phyloP scores from a whole-genome alignment of 2,329 filamentous ascomycete genomes.

The Thielaviopsis euricoi region DNA sequence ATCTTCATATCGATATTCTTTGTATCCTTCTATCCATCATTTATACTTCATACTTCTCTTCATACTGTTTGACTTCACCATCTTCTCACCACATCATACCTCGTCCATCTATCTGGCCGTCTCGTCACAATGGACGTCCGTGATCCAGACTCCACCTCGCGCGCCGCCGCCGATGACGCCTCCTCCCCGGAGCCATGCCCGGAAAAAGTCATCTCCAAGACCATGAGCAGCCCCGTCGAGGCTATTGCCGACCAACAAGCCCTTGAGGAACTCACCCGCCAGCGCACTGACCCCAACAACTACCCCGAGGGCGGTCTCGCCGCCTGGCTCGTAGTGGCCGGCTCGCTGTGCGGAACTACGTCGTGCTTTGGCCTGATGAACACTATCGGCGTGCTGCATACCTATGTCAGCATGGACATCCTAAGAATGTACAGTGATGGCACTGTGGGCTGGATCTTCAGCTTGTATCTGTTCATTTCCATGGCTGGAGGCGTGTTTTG shows the following conservation, averaged over 20 bases:
- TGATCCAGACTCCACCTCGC: conserved; percentile 6
- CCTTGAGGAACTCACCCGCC: conserved; percentile 8
- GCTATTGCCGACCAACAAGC: not conserved
- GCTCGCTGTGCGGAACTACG: conserved; percentile 55
- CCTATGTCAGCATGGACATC: conserved; percentile 59
- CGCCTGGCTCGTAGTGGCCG: conserved; percentile 65
- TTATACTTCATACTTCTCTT: too few species aligned
- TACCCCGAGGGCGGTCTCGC: conserved; percentile 46
- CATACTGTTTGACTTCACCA: too few species aligned
- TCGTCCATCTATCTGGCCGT: not conserved
- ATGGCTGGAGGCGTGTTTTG: conserved; percentile 73
- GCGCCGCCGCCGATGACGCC: not conserved
- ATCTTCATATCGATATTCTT: not conserved
- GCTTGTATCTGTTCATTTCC: conserved; percentile 62
- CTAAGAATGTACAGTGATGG: conserved; percentile 49
- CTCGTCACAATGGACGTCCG: conserved; percentile 5
- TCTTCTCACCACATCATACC: not conserved
- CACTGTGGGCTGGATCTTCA: conserved; percentile 74
- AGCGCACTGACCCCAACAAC: conserved; percentile 8
- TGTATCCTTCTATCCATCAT: not conserved
- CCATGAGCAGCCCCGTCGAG: not conserved
- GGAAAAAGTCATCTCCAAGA: not conserved
- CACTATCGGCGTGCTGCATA: conserved; percentile 59
- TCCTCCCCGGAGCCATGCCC: conserved; percentile 5
- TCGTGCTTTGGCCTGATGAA: conserved; percentile 60